These are phyloP conservation scores for Vicia villosa DNA, from an alignment of 306 rosid species.

Conservation along the genomic window DNA sequence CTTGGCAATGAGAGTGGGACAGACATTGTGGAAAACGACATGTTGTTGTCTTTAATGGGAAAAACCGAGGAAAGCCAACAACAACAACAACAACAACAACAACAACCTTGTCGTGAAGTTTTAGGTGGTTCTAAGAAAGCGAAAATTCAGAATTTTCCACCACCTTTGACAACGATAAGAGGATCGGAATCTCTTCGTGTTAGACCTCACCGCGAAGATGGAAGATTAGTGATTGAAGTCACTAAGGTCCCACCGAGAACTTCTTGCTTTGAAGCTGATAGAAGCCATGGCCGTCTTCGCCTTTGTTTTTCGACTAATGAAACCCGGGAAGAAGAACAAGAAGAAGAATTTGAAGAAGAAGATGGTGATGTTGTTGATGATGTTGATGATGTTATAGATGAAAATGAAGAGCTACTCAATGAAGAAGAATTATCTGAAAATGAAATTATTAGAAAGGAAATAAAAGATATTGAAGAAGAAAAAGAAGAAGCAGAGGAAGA, in stretches of 20 bases:
- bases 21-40: conserved; percentile 49
- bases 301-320: conserved; percentile 48
- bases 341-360: conserved; percentile 12
- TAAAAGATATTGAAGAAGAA: conserved; percentile 5
- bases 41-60: conserved; percentile 31
- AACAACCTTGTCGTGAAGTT: conserved; percentile 35
- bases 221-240: conserved; percentile 68
- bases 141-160: conserved; percentile 59
- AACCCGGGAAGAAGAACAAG: conserved; percentile 13
- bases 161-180: conserved; percentile 93
- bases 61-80: conserved; percentile 37
- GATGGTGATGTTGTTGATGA: neutral
- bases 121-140: conserved; percentile 45
- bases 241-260: conserved; percentile 53
- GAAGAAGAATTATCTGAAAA: conserved; percentile 34
- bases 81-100: neutral
- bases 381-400: conserved; percentile 13
- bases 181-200: conserved; percentile 61
- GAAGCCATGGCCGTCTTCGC: conserved; percentile 88
- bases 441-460: conserved; percentile 29
- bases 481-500: conserved; percentile 25
- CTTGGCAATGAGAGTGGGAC: conserved; percentile 86
- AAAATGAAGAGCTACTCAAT: conserved; percentile 22
- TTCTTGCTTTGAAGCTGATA: conserved; percentile 61
- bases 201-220: conserved; percentile 75